phyloP scores from a whole-genome alignment of 139 green algal genomes.

The Tetradesmus obliquus region DNA sequence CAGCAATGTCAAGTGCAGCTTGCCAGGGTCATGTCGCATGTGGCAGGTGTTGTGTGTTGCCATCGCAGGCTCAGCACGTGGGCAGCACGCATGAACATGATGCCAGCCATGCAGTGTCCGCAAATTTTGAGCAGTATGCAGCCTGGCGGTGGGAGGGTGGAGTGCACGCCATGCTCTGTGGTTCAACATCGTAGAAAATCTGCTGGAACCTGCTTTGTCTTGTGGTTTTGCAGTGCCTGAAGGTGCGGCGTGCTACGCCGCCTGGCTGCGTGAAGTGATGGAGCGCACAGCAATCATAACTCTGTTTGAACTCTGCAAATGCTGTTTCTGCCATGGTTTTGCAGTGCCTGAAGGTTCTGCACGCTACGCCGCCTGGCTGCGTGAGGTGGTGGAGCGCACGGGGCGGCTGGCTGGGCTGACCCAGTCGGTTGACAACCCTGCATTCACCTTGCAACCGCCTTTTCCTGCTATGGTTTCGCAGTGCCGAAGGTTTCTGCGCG shows the following conservation, averaged over 20 bases:
- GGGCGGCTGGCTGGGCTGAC: conserved; percentile 73
- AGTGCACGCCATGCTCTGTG: no score
- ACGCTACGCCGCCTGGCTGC: conserved; percentile 58
- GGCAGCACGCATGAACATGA: no score
- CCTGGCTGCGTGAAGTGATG: conserved; percentile 42
- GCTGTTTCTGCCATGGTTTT: neutral
- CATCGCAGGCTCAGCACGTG: no score
- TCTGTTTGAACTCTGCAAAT: neutral
- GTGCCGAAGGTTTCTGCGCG: neutral
- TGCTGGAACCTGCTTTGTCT: neutral
- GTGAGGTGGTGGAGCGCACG: conserved; percentile 76
- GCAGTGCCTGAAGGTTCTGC: neutral
- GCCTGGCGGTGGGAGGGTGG: no score
- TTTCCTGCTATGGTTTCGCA: neutral
- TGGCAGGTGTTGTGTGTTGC: no score
- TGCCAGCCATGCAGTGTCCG: no score
- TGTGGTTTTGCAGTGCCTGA: neutral
- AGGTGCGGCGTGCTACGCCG: neutral
- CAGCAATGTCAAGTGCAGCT: neutral
- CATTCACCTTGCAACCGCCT: no score
- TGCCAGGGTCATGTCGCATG: no score
- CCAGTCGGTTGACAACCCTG: no score
- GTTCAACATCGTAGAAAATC: no score
- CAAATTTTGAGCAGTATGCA: no score
- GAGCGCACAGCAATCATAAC: neutral